Evolutionary conservation across 1,284 basidiomycete species (phyloP), one percentile per base, ranked within the genome.

Genomic region (Coriolopsis trogii): DNA sequence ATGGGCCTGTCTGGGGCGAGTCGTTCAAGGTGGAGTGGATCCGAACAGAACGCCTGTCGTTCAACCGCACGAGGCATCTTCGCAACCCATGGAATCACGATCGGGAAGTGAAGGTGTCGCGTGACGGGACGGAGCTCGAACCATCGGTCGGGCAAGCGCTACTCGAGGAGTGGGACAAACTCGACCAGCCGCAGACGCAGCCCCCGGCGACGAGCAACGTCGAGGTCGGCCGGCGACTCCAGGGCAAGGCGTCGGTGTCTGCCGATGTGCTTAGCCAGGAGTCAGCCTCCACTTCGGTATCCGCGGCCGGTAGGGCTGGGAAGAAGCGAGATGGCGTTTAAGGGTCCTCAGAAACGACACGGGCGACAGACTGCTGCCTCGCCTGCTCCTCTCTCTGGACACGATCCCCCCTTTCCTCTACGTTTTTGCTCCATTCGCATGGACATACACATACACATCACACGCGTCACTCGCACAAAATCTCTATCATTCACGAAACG

Each of bases 61-160:
- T 97, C 70, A 75, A 77, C 59, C 81, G 81, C 42, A 90, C 90
- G 24, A 80, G 87, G 37, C 88, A 93, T 64, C 70, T 96, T 46
- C 84, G 93, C 33, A 97, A 97, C 64, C 90, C 91, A 0, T 97
- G 94, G 95, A 95, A 96, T 59, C 86, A 93, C 63, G 91, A 91
- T 56, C 78, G 90, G 41, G 93, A 96, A 67, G 83, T 96, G 57
- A 96, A 95, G 75, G 87, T 95, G 9, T 96, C 92, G 10, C 78
- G 93, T 46, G 94, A 97, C 65, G 94, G 94, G 12, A 96, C 94
- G 1, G 94, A 97, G 70, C 70, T 97, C 21, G 94, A 96, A 68
- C 92, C 94, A 1, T 67, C 66, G n/a, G 81, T 94, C 29, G 93
- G 91, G 6, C 75, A 83, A 52, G 75, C 73, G 61, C 69, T 97